A percentile compares a stretch with the other conserved stretches of the same genome.
Evolutionary conservation across 2,329 filamentous ascomycete species (phyloP).

Genomic region (Aspergillus latus): DNA sequence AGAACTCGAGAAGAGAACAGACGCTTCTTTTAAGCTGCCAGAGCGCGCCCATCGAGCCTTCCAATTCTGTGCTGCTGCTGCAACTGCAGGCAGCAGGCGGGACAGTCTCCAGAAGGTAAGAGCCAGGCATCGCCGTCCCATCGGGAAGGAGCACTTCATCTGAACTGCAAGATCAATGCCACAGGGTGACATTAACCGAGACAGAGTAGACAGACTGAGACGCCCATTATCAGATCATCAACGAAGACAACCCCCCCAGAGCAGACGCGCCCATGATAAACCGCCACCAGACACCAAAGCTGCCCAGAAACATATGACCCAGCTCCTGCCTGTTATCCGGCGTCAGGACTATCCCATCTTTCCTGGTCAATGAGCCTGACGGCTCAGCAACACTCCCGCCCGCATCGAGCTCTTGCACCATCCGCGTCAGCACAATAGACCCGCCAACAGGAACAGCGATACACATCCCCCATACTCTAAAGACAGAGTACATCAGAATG

Average conservation of each 20-base stretch:
- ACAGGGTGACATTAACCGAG: neutral
- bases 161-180: too few relatives aligned
- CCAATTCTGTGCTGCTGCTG: neutral
- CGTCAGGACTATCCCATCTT: slow-evolving; percentile 18
- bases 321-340: slow-evolving; percentile 21
- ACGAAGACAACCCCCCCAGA: slow-evolving; percentile 23
- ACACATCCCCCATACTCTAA: slow-evolving; percentile 47
- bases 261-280: slow-evolving; percentile 28
- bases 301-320: slow-evolving; percentile 21
- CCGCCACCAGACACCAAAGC: slow-evolving; percentile 29
- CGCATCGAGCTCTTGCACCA: slow-evolving; percentile 29
- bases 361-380: slow-evolving; percentile 6
- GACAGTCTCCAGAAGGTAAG: neutral
- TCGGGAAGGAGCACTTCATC: neutral
- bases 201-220: neutral
- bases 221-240: slow-evolving; percentile 7
- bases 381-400: slow-evolving; percentile 10
- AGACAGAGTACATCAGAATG: slow-evolving; percentile 42
- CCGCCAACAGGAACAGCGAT: slow-evolving; percentile 44
- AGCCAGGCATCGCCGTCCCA: neutral
- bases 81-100: neutral
- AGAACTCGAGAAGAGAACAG: neutral
- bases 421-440: slow-evolving; percentile 44
- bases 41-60: neutral
- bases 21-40: neutral